A percentile compares a stretch with the other conserved stretches of the same genome.
These are phyloP conservation scores for Dittrichia graveolens DNA, from an alignment of 129 eudicot species.

Conservation along the genomic window DNA sequence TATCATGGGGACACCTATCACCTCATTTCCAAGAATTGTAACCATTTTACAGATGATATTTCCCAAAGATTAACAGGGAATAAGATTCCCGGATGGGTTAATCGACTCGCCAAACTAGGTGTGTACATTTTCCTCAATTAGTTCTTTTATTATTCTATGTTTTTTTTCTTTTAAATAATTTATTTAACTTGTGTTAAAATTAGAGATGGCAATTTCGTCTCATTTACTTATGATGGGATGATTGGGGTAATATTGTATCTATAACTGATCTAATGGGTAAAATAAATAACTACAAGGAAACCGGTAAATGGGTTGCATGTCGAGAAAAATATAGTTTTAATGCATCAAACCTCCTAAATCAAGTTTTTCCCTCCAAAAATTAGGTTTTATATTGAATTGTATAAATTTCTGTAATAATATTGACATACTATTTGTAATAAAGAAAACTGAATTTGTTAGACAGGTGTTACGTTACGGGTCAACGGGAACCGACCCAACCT, in stretches of 20 bases:
- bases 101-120: constrained; percentile 78
- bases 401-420: neutral
- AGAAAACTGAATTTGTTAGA: too few relatives aligned
- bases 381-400: neutral
- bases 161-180: neutral
- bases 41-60: constrained; percentile 82
- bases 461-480: too few relatives aligned
- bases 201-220: neutral
- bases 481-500: too few relatives aligned
- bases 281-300: neutral
- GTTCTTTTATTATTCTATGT: neutral
- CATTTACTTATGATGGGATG: neutral
- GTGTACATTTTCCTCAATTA: constrained; percentile 11
- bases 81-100: constrained; percentile 80
- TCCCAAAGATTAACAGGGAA: constrained; percentile 60
- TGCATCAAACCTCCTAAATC: constrained; percentile 5
- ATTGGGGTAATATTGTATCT: neutral
- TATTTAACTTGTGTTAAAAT: neutral
- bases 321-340: neutral
- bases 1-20: constrained; percentile 85
- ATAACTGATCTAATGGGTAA: neutral
- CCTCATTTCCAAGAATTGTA: constrained; percentile 76
- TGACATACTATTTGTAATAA: neutral
- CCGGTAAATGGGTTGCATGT: neutral
- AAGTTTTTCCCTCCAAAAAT: neutral